These are phyloP conservation scores for Mycena capillaripes DNA, from an alignment of 768 basidiomycete species.

Conservation along the genomic window DNA sequence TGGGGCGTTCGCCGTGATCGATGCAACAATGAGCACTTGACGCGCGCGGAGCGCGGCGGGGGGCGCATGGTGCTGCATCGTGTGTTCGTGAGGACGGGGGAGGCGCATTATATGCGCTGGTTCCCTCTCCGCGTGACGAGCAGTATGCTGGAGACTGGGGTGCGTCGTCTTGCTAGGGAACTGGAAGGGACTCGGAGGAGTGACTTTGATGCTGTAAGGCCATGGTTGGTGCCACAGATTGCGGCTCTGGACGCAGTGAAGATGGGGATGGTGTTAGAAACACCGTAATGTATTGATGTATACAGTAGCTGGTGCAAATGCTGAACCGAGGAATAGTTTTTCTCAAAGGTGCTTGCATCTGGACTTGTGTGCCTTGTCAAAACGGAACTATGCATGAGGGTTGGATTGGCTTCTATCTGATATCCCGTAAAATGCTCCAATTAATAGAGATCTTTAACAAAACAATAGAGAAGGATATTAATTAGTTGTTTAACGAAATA, in stretches of 20 bases:
- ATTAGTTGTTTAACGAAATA: too few relatives aligned
- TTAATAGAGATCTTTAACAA: too few relatives aligned
- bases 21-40: slow-evolving; percentile 4
- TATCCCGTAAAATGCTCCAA: too few relatives aligned
- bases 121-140: slow-evolving; percentile 15
- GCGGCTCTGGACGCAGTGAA: slow-evolving; percentile 8
- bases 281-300: background rate
- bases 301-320: background rate
- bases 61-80: slow-evolving; percentile 16
- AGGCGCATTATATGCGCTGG: background rate
- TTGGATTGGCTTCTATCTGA: background rate
- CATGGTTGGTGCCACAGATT: slow-evolving; percentile 1
- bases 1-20: slow-evolving; percentile 2
- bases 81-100: background rate
- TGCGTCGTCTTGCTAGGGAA: slow-evolving; percentile 15
- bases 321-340: background rate
- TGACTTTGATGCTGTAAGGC: slow-evolving; percentile 1
- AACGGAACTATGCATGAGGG: background rate
- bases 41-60: background rate
- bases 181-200: slow-evolving; percentile 15
- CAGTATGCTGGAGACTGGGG: slow-evolving; percentile 5
- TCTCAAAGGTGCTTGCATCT: background rate
- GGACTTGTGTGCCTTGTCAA: background rate
- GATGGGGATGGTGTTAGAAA: background rate
- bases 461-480: too few relatives aligned